Conservation (phyloP, 2,329 filamentous ascomycete species). For the Phaeophleospora eucalypticola region DNA sequence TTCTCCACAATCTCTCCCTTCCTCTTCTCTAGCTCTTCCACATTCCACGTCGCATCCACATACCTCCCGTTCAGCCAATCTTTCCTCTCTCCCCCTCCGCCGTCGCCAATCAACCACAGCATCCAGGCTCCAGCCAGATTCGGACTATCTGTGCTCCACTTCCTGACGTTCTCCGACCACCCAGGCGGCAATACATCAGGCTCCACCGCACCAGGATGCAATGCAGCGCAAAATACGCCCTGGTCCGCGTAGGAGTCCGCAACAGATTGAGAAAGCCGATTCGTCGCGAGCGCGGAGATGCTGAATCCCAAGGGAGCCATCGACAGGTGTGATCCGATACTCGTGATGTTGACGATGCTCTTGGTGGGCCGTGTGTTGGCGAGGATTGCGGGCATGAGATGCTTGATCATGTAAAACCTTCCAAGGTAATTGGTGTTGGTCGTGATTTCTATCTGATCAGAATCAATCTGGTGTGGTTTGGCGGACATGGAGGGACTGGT, state of each 20-base stretch:
- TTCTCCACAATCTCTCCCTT: constrained; percentile 33
- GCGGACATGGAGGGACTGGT: constrained; percentile 18
- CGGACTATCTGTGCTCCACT: background rate
- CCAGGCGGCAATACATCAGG: constrained; percentile 1
- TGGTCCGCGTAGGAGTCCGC: background rate
- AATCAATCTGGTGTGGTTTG: constrained; percentile 34
- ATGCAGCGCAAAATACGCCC: background rate
- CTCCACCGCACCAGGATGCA: constrained; percentile 3
- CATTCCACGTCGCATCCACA: constrained; percentile 38
- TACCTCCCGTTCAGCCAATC: constrained; percentile 40
- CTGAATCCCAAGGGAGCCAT: constrained; percentile 38
- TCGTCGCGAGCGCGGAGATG: background rate
- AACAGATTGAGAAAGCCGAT: background rate
- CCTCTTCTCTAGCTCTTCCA: constrained; percentile 34
- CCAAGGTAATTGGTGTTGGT: constrained; percentile 49
- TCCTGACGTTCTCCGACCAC: background rate
- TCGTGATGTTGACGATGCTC: constrained; percentile 39
- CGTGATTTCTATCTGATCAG: constrained; percentile 22
- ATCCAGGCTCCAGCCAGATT: background rate
- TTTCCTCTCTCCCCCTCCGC: constrained; percentile 18
- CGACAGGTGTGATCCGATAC: background rate
- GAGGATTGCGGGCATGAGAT: constrained; percentile 42
- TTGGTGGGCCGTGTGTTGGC: constrained; percentile 27
- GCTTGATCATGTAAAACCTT: constrained; percentile 24
- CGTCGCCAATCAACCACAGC: background rate